Percentiles rank a stretch among this genome's conserved stretches.
Conservation (phyloP, 305 asterid genomes). For the Ilex paraguariensis region DNA sequence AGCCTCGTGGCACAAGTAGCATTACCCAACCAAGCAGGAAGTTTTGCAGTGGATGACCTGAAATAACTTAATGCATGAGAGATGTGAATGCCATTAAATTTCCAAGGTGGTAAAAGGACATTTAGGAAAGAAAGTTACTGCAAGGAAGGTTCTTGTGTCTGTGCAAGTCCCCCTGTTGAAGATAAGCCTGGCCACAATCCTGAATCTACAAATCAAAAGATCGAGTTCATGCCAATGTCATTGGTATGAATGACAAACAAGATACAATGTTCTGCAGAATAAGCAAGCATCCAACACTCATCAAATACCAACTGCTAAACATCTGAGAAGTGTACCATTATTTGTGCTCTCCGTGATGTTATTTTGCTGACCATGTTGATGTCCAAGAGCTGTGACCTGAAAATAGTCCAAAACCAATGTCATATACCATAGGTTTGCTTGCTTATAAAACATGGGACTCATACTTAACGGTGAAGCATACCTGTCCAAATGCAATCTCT, state of each 20-base stretch:
- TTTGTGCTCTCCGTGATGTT: constrained; percentile 21
- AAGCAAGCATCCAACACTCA: no score
- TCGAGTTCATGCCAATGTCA: constrained; percentile 5
- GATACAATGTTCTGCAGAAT: not conserved
- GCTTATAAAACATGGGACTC: not conserved
- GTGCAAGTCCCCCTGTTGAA: constrained; percentile 23
- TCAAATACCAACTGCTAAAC: not conserved
- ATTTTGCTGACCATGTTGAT: constrained; percentile 21
- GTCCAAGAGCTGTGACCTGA: constrained; percentile 36
- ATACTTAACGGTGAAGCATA: not conserved
- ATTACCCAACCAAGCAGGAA: constrained; percentile 34
- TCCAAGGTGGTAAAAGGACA: constrained; percentile 3
- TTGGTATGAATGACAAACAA: not conserved
- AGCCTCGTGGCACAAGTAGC: constrained; percentile 25
- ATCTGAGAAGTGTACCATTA: constrained; percentile 23
- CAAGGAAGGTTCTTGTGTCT: constrained; percentile 24
- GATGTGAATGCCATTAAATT: constrained; percentile 6
- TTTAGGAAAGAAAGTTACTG: constrained; percentile 25
- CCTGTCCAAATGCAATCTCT: not conserved
- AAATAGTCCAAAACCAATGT: constrained; percentile 11
- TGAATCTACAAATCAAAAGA: constrained; percentile 34
- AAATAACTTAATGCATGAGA: constrained; percentile 19
- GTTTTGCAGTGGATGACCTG: constrained; percentile 26
- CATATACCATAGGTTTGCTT: not conserved
- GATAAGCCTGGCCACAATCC: constrained; percentile 27